Evolutionary conservation across 2,329 filamentous ascomycete genomes (phyloP).

Genomic region (Cordyceps fumosorosea): DNA sequence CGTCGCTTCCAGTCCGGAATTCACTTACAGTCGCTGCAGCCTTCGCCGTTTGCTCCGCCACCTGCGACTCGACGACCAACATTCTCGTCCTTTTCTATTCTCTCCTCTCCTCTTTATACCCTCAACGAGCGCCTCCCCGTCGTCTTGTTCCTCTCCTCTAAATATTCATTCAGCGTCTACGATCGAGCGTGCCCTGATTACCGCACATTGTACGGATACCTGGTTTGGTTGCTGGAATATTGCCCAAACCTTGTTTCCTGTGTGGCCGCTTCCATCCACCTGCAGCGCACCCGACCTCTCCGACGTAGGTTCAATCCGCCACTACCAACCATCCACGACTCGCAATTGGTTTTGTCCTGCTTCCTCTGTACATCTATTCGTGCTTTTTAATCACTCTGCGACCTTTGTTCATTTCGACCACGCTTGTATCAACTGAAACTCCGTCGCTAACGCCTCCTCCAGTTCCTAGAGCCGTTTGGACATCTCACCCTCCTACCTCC

Average conservation of each 20-base stretch:
- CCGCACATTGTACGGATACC: not conserved
- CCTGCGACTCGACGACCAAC: not conserved
- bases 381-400: too few species aligned
- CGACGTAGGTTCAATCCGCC: constrained; percentile 8
- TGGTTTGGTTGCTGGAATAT: constrained; percentile 14
- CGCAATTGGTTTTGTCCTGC: not conserved
- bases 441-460: not conserved
- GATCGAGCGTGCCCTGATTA: not conserved
- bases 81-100: not conserved
- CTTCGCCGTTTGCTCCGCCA: not conserved
- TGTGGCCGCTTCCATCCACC: not conserved
- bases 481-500: not conserved
- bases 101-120: not conserved
- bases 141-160: not conserved
- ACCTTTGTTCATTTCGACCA: too few species aligned
- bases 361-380: not conserved
- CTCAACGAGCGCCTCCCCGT: not conserved
- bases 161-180: not conserved
- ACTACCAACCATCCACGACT: not conserved
- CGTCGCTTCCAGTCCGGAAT: constrained; percentile 1
- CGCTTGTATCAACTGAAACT: not conserved
- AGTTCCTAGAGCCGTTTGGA: constrained; percentile 13
- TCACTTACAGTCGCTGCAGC: not conserved
- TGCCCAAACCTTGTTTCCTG: constrained; percentile 10
- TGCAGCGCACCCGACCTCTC: constrained; percentile 1